A percentile compares a stretch with the other conserved stretches of the same genome.
Conservation (phyloP, 192 early-diverging fungal species). For the Podila epigama region DNA sequence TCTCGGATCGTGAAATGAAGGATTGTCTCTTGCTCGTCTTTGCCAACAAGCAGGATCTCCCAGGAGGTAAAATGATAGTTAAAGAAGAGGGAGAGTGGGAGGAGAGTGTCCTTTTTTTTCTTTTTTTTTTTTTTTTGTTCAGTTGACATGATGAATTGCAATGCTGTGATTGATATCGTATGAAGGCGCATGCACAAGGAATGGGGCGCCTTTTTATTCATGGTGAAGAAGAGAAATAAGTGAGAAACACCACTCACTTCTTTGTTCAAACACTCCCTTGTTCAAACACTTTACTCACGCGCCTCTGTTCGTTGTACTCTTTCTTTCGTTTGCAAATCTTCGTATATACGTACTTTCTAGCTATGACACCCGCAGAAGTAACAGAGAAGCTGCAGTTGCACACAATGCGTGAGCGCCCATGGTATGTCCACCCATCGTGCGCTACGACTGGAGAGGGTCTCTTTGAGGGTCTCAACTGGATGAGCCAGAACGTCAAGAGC, state of each 20-base stretch:
- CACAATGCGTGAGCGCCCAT: slow-evolving; percentile 85
- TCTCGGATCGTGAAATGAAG: slow-evolving; percentile 86
- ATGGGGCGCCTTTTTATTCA: neutral
- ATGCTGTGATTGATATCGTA: too few relatives aligned
- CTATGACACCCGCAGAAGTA: slow-evolving; percentile 96
- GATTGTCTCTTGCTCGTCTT: slow-evolving; percentile 83
- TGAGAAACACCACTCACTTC: neutral
- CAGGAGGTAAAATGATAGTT: slow-evolving; percentile 45
- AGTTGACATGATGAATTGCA: too few relatives aligned
- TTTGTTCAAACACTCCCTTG: too few relatives aligned
- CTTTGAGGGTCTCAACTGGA: slow-evolving; percentile 86
- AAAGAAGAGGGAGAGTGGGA: neutral
- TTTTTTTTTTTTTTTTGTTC: neutral
- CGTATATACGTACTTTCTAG: slow-evolving; percentile 35
- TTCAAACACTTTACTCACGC: too few relatives aligned
- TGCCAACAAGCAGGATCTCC: slow-evolving; percentile 85
- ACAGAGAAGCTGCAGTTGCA: slow-evolving; percentile 90
- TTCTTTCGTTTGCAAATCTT: neutral
- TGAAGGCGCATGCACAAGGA: too few relatives aligned
- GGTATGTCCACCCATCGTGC: slow-evolving; percentile 92
- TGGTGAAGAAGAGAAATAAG: neutral
- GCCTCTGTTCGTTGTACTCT: too few relatives aligned
- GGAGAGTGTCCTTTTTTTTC: neutral
- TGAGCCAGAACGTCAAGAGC: slow-evolving; percentile 81
- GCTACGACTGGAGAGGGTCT: slow-evolving; percentile 85